Evolutionary conservation across 2,329 filamentous ascomycete genomes (phyloP).

Genomic region (Zopfia rhizophila): DNA sequence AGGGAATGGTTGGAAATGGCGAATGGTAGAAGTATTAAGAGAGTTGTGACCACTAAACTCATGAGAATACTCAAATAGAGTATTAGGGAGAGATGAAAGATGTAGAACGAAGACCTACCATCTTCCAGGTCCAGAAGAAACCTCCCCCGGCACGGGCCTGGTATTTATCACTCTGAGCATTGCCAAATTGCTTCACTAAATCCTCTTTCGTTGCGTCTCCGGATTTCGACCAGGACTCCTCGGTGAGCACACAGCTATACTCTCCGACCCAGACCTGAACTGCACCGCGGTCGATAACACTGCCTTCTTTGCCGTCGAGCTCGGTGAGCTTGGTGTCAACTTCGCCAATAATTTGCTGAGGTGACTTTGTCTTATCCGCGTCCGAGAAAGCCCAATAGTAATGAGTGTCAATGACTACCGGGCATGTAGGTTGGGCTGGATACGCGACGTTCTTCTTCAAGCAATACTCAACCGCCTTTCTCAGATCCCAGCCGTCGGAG

Average conservation of each 20-base stretch:
- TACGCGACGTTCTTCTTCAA: conserved; percentile 52
- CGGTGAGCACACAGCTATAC: conserved; percentile 67
- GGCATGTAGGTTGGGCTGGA: conserved; percentile 48
- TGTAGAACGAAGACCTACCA: conserved; percentile 45
- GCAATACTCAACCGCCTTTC: conserved; percentile 57
- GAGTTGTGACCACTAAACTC: no score
- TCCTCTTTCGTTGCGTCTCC: conserved; percentile 49
- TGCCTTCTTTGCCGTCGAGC: conserved; percentile 60
- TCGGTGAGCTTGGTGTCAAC: conserved; percentile 56
- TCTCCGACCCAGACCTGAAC: conserved; percentile 66
- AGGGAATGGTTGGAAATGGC: background rate
- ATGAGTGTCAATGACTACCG: conserved; percentile 68
- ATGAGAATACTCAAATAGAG: no score
- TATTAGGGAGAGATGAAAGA: background rate
- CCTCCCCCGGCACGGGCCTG: conserved; percentile 62
- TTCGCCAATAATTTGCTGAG: conserved; percentile 63
- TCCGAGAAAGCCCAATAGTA: conserved; percentile 69
- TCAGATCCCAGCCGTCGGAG: conserved; percentile 67
- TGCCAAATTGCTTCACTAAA: conserved; percentile 59
- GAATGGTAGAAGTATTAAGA: background rate
- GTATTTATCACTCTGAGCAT: conserved; percentile 60
- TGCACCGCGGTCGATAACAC: conserved; percentile 61
- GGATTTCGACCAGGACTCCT: conserved; percentile 59
- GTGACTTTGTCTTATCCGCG: conserved; percentile 61
- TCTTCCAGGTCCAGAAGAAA: conserved; percentile 71